Base-by-base conservation (phyloP, 2,329 filamentous ascomycete species). In the Aspergillus fructus region DNA sequence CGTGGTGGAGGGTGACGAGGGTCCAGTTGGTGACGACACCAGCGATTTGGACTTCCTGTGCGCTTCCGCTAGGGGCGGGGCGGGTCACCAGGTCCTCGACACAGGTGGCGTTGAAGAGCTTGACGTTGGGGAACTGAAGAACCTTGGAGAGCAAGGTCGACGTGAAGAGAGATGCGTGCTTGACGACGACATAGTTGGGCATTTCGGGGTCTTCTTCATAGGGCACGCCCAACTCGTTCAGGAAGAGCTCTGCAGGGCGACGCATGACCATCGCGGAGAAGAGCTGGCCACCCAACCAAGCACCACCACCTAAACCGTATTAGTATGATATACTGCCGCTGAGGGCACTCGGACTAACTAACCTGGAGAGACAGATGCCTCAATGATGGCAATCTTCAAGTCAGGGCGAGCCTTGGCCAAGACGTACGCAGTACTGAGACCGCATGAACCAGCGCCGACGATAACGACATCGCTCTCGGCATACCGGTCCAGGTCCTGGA, bases 11-110 rank as follows among this genome's bases (percentile, higher is more conserved):
- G 43, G 88, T 85, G 49, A 96, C 92, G 24, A 96, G 83, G 1
- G 92, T 96, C 92, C 92, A 97, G 83, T 97, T 97, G 69, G 91
- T 96, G 55, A 97, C 93, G 1, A 96, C 92, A 68, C 92, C 92
- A 8, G 91, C 89, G 64, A 96, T 87, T 62, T 89, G 86, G 43
- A 96, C 77, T 9, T 79, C 77, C 2, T 77, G 76, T 2, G 76
- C 71, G 53, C 74, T 78, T 19, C 80, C 78, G 40, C 75, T 78
- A 42, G 76, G 71, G 47, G 78, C 75, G 12, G 85, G 85, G 45
- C 92, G 89, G 19, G 92, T 96, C 76, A 97, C 93, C 62, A 97
- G 81, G 70, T 97, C 92, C 78, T 97, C 93, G 43, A 97, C 92
- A 19, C 89, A 84, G 37, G 93, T 96, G 39, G 92, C 92, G 73